Base-by-base conservation (phyloP, 495 filamentous ascomycete species). In the Aspergillus saccharolyticus region DNA sequence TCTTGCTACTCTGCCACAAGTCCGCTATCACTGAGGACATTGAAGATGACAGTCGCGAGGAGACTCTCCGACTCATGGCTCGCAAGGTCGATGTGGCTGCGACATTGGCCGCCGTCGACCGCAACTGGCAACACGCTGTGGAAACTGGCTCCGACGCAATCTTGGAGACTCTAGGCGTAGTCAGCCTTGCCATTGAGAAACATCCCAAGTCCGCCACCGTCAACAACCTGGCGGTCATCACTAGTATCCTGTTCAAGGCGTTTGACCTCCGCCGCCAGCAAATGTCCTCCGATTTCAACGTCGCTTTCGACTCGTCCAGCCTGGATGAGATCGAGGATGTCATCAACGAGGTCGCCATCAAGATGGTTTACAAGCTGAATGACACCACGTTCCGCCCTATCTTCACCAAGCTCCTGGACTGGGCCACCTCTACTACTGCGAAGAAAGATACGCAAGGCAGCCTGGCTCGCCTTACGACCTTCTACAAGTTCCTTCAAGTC, bases 351-450 rank as follows among this genome's bases (percentile, higher is more conserved):
- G 78, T 85, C 2, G 85, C 84, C 0, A 83, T 97, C 42, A 88
- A 90, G 68, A 92, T 96, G 85, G 88, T 94, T 51, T 89, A 95
- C 74, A 97, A 97, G 79, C 80, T 97, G 19, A 97, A 96, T 71
- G 95, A 98, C 70, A 83, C 87, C n/a, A 83, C 88, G 17, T 98
- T 97, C 82, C 83, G 92, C n/a, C 94, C 94, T 0, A 84, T 97
- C 52, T 97, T 97, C 70, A 78, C 83, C 16, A 83, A 84, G 54
- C 71, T 96, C 6, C 76, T 92, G 20, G 91, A 96, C 30, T 96
- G 91, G 90, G 83, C 88, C 0, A 79, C 73, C 20, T 66, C 72
- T 56, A 56, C 74, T 56, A 55, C 72, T n/a, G 72, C 85, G 20
- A 88, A 85, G 72, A 80, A 80, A 54, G 86, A 90, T 56, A 65